These are phyloP conservation scores for Lachancea thermotolerans DNA, from an alignment of 805 yeast species.

Conservation along the genomic window DNA sequence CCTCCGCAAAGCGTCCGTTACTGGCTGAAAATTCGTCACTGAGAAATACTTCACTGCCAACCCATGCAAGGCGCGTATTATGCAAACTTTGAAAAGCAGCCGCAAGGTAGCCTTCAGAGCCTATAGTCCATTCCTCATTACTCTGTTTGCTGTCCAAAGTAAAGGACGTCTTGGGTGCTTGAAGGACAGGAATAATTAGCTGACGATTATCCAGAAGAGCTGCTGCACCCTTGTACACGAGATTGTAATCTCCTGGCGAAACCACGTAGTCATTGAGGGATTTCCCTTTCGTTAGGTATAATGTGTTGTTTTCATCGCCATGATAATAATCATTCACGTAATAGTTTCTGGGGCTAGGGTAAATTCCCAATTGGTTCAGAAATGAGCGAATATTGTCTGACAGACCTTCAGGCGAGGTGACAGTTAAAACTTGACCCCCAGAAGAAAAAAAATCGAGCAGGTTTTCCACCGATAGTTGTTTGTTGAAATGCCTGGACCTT, in stretches of 20 bases:
- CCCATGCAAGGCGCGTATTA: conserved; percentile 75
- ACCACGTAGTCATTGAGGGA: conserved; percentile 13
- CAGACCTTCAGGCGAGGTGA: conserved; percentile 45
- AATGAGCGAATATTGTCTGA: conserved; percentile 61
- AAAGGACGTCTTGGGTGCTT: conserved; percentile 59
- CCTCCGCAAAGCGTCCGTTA: conserved; percentile 37
- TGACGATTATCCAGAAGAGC: conserved; percentile 68
- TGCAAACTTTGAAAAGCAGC: conserved; percentile 75
- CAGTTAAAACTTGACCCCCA: conserved; percentile 71
- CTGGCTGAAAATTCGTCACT: conserved; percentile 30
- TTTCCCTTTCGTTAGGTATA: conserved; percentile 14
- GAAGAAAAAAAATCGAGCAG: conserved; percentile 52
- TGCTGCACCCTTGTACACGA: conserved; percentile 48
- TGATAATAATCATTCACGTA: conserved; percentile 60
- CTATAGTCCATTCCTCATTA: conserved; percentile 77
- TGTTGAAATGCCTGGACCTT: conserved; percentile 39
- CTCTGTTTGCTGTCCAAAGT: conserved; percentile 41
- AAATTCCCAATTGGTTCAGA: conserved; percentile 74
- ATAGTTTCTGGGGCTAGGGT: conserved; percentile 72
- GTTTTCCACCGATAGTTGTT: conserved; percentile 37
- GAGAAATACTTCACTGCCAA: conserved; percentile 61
- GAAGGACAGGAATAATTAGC: conserved; percentile 60
- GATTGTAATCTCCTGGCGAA: conserved; percentile 6
- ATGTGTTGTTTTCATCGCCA: conserved; percentile 9
- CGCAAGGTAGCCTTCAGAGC: conserved; percentile 67